Evolutionary conservation across 2,329 filamentous ascomycete species (phyloP), one percentile per base, ranked within the genome.

Genomic region (Domatiomyces globalis): DNA sequence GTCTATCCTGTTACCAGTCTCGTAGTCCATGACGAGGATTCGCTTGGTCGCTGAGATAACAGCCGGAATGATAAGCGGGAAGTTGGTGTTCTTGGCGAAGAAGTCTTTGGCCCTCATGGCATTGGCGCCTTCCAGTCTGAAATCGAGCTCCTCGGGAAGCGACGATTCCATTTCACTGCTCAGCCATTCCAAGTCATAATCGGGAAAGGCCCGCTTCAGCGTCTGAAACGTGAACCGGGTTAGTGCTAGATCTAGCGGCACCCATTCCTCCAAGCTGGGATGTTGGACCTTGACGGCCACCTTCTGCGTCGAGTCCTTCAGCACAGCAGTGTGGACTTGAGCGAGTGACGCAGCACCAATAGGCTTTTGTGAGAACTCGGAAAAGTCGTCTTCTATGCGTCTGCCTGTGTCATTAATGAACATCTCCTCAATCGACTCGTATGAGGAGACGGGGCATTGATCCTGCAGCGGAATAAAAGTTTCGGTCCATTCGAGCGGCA

Each of bases 241-340:
- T 55, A 98, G 73, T 2, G 83, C 80, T 58, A 96, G 75, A 66
- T 98, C 92, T 9, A 98, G 74, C 22, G 82, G 85, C 15, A 87
- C 84, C 87, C 88, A 98, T 67, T 94, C 84, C 55, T 88, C 85
- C 51, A 98, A 71, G 3, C 80, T 77, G 1, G 92, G 92, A 69
- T 98, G 92, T 65, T 98, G 92, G 9, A 98, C 84, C 69, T 98
- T 98, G 62, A 98, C 92, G 0, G 92, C 92, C 8, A 98, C 92
- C 62, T 81, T 83, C 66, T 88, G 84, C 5, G 87, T 87, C 0
- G 80, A 87, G 55, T 84, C 86, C 61, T 83, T 87, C 49, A 95
- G 72, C 0, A 80, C 87, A 5, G 90, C 92, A 45, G 90, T 73
- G 66, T 98, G 92, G 1, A 98, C 92, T 65, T 98, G 92, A 0